Evolutionary conservation across 148 eudicot genomes (phyloP), one percentile per base, ranked within the genome.

Genomic region (Fagopyrum esculentum): DNA sequence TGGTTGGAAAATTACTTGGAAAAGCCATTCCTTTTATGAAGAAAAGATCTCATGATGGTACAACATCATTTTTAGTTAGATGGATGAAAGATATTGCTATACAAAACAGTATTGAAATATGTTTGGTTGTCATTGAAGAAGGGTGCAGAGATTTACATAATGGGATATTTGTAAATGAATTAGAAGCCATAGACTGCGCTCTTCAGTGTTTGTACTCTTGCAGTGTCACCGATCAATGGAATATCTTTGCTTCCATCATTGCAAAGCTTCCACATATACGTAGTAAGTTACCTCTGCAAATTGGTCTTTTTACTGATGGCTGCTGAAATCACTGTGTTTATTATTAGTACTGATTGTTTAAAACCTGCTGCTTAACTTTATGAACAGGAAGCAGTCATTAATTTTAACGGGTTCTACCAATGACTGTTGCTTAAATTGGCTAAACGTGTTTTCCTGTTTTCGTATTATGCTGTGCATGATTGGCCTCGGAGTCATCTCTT

Each of bases 71-170:
- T 87, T 78, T 95, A 56, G 89, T 92, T 81, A 86, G 87, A 79
- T 95, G 98, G 98, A 78, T 95, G 86, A 89, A 90, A 82, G 97
- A 92, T 80, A 82, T 85, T 78, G 89, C 96, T 82, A 66, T 79
- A 12, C 87, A 85, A 63, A 92, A 86, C 76, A 89, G 78, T 64
- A 80, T 95, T 68, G 96, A 92, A 35, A 55, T 86, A 68, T 95
- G 96, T 75, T 85, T 81, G 72, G 76, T 85, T 81, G 86, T 92
- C 77, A 80, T 95, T 84, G 98, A 87, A 78, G 97, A 94, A 79
- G 90, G 93, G 75, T 83, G 86, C 81, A 84, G 76, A 57, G 89
- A 87, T 64, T 22, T 75, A 57, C 79, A 77, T 70, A 81, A 81
- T 68, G 81, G 83, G 57, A 73, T 89, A 75, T 95, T 95, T 81